Conservation (phyloP, 2,329 filamentous ascomycete species). For the Arthrobotrys iridis region DNA sequence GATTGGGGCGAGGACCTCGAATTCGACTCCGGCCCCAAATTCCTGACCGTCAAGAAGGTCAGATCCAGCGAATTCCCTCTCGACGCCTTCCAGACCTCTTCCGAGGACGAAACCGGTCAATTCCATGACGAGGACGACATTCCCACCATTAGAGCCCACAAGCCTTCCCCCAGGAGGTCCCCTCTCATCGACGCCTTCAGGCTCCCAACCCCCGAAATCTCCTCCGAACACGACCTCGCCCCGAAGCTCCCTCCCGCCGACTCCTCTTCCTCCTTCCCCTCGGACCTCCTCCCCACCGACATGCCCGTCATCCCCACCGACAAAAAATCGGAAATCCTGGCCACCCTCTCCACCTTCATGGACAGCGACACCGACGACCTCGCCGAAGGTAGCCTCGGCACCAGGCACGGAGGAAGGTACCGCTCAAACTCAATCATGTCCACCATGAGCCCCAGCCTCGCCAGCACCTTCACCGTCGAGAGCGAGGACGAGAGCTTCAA, state of each 20-base stretch:
- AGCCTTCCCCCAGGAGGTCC: conserved; percentile 34
- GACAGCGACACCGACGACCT: conserved; percentile 86
- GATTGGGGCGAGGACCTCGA: conserved; percentile 81
- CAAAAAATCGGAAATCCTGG: conserved; percentile 72
- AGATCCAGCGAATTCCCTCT: conserved; percentile 55
- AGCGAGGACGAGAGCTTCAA: conserved; percentile 86
- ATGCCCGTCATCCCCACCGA: conserved; percentile 65
- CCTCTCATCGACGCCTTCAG: conserved; percentile 49
- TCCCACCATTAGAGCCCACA: conserved; percentile 55
- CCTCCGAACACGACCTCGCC: conserved; percentile 39
- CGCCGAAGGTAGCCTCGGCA: conserved; percentile 84
- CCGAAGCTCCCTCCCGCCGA: conserved; percentile 55
- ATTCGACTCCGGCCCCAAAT: conserved; percentile 54
- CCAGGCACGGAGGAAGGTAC: conserved; percentile 85
- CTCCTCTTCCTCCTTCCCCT: conserved; percentile 78
- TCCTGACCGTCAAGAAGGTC: conserved; percentile 68
- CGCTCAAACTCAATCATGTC: conserved; percentile 70
- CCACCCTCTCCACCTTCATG: conserved; percentile 69
- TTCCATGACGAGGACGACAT: conserved; percentile 56
- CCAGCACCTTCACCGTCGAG: conserved; percentile 88
- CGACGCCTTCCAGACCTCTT: conserved; percentile 53
- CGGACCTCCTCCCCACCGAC: conserved; percentile 68
- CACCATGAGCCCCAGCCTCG: conserved; percentile 88
- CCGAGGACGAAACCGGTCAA: conserved; percentile 55
- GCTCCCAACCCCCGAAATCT: conserved; percentile 46